Conservation (phyloP, 2,329 filamentous ascomycete genomes). For the Raffaelea arxii region DNA sequence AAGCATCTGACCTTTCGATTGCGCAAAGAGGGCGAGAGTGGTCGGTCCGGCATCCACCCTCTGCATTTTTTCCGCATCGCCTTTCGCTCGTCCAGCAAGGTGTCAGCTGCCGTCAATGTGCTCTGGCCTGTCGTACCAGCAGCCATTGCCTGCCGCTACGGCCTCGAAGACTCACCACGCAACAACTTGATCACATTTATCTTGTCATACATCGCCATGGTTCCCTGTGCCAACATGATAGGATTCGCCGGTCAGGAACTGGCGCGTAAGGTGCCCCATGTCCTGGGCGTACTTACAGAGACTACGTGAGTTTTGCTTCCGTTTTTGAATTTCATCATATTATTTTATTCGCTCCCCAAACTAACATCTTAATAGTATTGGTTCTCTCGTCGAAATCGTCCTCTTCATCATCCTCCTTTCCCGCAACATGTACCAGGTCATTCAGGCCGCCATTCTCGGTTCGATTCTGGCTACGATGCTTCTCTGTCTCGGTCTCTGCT, state of each 20-base stretch:
- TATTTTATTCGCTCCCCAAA: too few relatives aligned
- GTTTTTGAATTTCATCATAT: too few relatives aligned
- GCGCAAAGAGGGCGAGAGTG: conserved; percentile 50
- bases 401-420: conserved; percentile 68
- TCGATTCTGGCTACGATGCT: conserved; percentile 76
- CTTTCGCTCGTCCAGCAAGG: conserved; percentile 51
- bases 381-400: conserved; percentile 71
- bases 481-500: conserved; percentile 70
- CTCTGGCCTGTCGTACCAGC: conserved; percentile 68
- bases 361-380: conserved; percentile 32
- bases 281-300: conserved; percentile 53
- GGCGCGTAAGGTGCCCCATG: conserved; percentile 65
- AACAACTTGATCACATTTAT: conserved; percentile 56
- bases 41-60: conserved; percentile 55
- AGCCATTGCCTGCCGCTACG: conserved; percentile 52
- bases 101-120: conserved; percentile 57
- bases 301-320: conserved; percentile 34
- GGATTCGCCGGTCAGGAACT: conserved; percentile 66
- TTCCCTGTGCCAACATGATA: conserved; percentile 65
- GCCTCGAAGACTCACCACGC: conserved; percentile 17
- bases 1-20: conserved; percentile 7
- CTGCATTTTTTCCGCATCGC: conserved; percentile 53
- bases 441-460: conserved; percentile 74
- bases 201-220: conserved; percentile 67
- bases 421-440: conserved; percentile 50